Conservation (phyloP, 2,329 filamentous ascomycete species). For the Microsporum canis region DNA sequence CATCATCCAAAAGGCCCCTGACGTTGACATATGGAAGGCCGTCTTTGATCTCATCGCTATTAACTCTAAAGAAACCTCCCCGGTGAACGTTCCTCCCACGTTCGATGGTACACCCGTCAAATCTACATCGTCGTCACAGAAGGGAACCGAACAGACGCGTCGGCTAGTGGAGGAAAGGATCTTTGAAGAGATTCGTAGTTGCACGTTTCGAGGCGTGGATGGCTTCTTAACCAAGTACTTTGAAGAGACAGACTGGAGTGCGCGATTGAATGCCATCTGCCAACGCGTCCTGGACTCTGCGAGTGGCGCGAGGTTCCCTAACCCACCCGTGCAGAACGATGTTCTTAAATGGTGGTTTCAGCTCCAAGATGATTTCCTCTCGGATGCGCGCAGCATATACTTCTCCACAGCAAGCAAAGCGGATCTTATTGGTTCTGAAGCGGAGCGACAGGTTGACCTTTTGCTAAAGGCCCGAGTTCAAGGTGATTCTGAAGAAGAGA, state of each 20-base stretch:
- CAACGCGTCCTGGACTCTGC: not conserved
- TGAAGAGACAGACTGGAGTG: slow-evolving; percentile 15
- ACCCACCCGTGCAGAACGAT: slow-evolving; percentile 7
- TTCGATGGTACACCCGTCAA: slow-evolving; percentile 10
- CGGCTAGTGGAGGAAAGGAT: slow-evolving; percentile 13
- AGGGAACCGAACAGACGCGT: slow-evolving; percentile 15
- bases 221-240: slow-evolving; percentile 18
- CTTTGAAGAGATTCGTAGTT: slow-evolving; percentile 14
- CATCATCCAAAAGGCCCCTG: slow-evolving; percentile 10
- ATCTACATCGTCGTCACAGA: slow-evolving; percentile 9
- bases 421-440: slow-evolving; percentile 11
- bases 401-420: slow-evolving; percentile 7
- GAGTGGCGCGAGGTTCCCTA: slow-evolving; percentile 8
- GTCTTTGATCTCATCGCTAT: slow-evolving; percentile 10
- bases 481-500: not conserved
- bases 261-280: slow-evolving; percentile 1
- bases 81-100: slow-evolving; percentile 6
- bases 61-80: slow-evolving; percentile 8
- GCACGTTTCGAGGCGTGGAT: slow-evolving; percentile 13
- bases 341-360: slow-evolving; percentile 14
- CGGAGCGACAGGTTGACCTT: slow-evolving; percentile 14
- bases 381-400: slow-evolving; percentile 6
- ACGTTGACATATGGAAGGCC: slow-evolving; percentile 13
- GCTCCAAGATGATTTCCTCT: slow-evolving; percentile 14
- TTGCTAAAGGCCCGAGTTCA: slow-evolving; percentile 9